A percentile compares a stretch with the other conserved stretches of the same genome.
Conservation (phyloP, 108 stramenopile genomes). For the Nitzschia putrida region DNA sequence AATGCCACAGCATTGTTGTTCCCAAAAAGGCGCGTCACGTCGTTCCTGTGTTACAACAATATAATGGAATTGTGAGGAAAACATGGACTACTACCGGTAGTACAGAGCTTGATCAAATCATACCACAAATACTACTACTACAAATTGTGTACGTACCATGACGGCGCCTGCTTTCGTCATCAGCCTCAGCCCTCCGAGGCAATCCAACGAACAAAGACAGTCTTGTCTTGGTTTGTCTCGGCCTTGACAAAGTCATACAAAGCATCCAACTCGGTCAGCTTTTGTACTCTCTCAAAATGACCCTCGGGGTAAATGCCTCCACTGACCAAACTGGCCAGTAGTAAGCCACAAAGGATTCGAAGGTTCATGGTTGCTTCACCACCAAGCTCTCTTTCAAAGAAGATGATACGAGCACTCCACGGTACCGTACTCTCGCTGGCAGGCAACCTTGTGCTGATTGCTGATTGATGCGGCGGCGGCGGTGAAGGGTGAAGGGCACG, state of each 20-base stretch:
- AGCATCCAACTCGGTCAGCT: conserved; percentile 9
- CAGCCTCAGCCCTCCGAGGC: conserved; percentile 74
- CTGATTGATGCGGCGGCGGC: too few relatives aligned
- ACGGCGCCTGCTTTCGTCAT: conserved; percentile 83
- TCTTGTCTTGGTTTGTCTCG: conserved; percentile 55
- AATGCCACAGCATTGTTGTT: conserved; percentile 52
- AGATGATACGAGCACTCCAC: too few relatives aligned
- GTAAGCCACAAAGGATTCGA: not conserved
- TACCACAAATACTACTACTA: too few relatives aligned
- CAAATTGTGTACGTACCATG: conserved; percentile 43
- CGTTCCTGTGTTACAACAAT: conserved; percentile 51
- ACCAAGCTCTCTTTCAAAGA: not conserved
- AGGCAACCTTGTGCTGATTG: too few relatives aligned
- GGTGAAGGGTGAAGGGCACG: too few relatives aligned
- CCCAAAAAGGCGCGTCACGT: conserved; percentile 53
- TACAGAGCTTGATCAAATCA: too few relatives aligned
- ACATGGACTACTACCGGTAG: too few relatives aligned
- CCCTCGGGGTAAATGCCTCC: conserved; percentile 17
- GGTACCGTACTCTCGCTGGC: too few relatives aligned
- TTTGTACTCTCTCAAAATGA: conserved; percentile 17
- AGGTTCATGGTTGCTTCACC: not conserved
- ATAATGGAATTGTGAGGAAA: too few relatives aligned
- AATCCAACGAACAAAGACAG: conserved; percentile 67
- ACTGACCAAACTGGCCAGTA: conserved; percentile 5
- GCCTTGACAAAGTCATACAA: conserved; percentile 11